Conservation (phyloP, 1,139 yeast species). For the Dujonia santamariae region DNA sequence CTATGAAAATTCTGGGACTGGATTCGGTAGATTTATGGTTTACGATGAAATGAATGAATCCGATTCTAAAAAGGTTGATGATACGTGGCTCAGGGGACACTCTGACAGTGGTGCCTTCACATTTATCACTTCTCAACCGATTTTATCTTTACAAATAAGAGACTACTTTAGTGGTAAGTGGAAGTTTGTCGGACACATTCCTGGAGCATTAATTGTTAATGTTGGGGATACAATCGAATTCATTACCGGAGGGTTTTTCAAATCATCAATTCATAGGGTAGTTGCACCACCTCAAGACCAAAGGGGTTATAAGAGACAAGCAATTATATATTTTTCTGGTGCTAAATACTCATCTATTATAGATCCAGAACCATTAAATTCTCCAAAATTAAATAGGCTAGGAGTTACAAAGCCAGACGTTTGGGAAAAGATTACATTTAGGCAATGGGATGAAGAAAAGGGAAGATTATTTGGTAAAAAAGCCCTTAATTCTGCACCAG, state of each 20-base stretch:
- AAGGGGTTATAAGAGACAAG: conserved; percentile 19
- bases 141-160: conserved; percentile 25
- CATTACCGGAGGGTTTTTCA: conserved; percentile 29
- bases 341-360: conserved; percentile 26
- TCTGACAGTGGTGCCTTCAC: conserved; percentile 28
- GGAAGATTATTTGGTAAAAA: conserved; percentile 38
- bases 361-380: conserved; percentile 38
- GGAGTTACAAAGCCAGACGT: conserved; percentile 29
- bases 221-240: conserved; percentile 29
- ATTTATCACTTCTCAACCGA: conserved; percentile 28
- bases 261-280: conserved; percentile 27
- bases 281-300: conserved; percentile 28
- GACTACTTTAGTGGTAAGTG: conserved; percentile 23
- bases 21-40: conserved; percentile 32
- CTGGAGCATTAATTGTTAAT: conserved; percentile 24
- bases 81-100: conserved; percentile 25
- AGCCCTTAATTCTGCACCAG: conserved; percentile 22
- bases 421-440: conserved; percentile 34
- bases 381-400: conserved; percentile 32
- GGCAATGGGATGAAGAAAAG: conserved; percentile 39
- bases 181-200: conserved; percentile 26
- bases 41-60: conserved; percentile 27
- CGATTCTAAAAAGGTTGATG: conserved; percentile 18
- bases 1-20: conserved; percentile 25
- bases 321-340: conserved; percentile 24